Base-by-base conservation (phyloP, 2,329 filamentous ascomycete species). In the Venturiaceae sp. region DNA sequence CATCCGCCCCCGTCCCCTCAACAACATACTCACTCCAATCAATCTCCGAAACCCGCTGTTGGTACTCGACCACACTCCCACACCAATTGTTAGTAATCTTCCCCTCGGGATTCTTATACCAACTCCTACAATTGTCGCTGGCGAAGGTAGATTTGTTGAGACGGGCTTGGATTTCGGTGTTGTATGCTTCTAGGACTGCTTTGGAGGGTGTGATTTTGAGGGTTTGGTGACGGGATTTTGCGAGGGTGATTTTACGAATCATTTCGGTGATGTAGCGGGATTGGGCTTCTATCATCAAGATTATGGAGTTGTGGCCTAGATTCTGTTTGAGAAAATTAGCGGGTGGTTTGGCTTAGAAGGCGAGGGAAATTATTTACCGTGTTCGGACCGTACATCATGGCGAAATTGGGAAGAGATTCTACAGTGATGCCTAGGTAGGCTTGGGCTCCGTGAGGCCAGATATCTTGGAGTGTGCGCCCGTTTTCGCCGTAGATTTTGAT, bases 241-340 rank as follows among this genome's bases (percentile, higher is more conserved):
- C 79, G 7, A 71, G 67, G 1, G 82, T 71, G 1, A 84, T 74
- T 6, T 77, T 72, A 0, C 65, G 64, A 52, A 84, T 75, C 36
- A 84, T 62, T 0, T 70, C 71, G 60, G 76, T 79, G 59, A 83
- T 74, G 64, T 83, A 83, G 2, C 77, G 73, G 3, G 72, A 74
- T 63, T 84, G 81, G 2, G 80, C 75, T 64, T 84, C 81, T 61
- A 83, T 82, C 80, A 83, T 84, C n/a, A 83, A 71, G 62, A 83
- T 79, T 63, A 83, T 83, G 57, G 73, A 77, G 61, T 81, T 82
- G 65, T 81, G 78, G 0, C 78, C 81, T 58, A 78, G 70, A 19
- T 72, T 72, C 23, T 37, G 30, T 54, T 28, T 36, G 13, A 41
- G 21, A 46, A 36, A 23, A 23, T 30, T n/a, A 19, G 30, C 28